Conservation (phyloP, 2,329 filamentous ascomycete genomes). For the Aureobasidium sp. region DNA sequence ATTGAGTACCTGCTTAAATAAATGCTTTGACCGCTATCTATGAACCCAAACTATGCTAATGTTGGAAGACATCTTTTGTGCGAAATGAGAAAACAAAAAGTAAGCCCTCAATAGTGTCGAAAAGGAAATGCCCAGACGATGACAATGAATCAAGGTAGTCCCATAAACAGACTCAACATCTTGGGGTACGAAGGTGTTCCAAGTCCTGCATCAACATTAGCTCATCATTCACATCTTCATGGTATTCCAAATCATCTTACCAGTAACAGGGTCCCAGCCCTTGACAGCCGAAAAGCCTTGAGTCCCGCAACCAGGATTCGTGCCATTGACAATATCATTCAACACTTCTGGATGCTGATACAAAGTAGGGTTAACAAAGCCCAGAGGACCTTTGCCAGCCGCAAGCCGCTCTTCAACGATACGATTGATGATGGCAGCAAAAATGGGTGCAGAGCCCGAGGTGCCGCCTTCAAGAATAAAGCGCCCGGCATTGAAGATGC, state of each 20-base stretch:
- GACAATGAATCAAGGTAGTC: neutral
- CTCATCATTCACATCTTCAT: neutral
- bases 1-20: neutral
- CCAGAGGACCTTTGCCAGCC: slow-evolving; percentile 23
- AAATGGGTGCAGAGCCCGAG: slow-evolving; percentile 23
- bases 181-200: slow-evolving; percentile 26
- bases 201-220: slow-evolving; percentile 11
- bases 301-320: slow-evolving; percentile 30
- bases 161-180: slow-evolving; percentile 21
- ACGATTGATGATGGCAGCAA: slow-evolving; percentile 24
- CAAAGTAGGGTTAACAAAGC: slow-evolving; percentile 29
- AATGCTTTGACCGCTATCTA: neutral
- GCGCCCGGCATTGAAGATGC: slow-evolving; percentile 28
- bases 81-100: too few species aligned
- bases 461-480: slow-evolving; percentile 25
- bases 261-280: slow-evolving; percentile 25
- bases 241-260: neutral
- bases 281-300: slow-evolving; percentile 19
- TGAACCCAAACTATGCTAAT: neutral
- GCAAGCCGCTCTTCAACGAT: slow-evolving; percentile 24
- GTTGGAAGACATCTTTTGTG: neutral
- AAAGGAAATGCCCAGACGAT: neutral
- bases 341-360: slow-evolving; percentile 24
- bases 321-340: slow-evolving; percentile 23
- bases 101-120: neutral